These are phyloP conservation scores for Astragalus glycyphyllos DNA, from an alignment of 306 rosid species.

Conservation along the genomic window DNA sequence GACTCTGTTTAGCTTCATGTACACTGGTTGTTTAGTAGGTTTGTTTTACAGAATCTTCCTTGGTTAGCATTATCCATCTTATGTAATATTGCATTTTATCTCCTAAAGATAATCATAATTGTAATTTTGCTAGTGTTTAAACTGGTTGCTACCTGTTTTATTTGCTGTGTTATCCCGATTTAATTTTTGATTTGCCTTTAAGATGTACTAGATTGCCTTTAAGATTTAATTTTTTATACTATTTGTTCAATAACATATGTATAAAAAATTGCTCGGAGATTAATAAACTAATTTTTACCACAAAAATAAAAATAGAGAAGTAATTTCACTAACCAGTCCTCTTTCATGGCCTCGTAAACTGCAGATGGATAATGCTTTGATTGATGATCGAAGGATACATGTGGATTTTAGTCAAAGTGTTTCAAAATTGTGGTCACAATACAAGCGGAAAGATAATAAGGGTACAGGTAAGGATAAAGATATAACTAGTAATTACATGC, in stretches of 20 bases:
- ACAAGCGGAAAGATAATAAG: slow-evolving; percentile 67
- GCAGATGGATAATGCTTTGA: slow-evolving; percentile 97
- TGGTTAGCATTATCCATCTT: slow-evolving; percentile 16
- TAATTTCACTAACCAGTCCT: not conserved
- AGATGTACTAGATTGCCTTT: slow-evolving; percentile 10
- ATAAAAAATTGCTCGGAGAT: slow-evolving; percentile 15
- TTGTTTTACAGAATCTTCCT: slow-evolving; percentile 18
- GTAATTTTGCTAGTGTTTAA: slow-evolving; percentile 17
- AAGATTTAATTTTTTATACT: no score
- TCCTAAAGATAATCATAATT: not conserved
- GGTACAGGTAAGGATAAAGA: slow-evolving; percentile 65
- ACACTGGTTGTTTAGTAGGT: slow-evolving; percentile 19
- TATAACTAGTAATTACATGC: not conserved
- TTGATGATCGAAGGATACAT: slow-evolving; percentile 96
- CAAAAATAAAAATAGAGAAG: not conserved
- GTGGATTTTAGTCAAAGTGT: slow-evolving; percentile 99
- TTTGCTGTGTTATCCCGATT: slow-evolving; percentile 28
- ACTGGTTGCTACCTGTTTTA: slow-evolving; percentile 31
- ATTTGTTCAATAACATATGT: slow-evolving; percentile 16
- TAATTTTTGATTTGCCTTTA: slow-evolving; percentile 17
- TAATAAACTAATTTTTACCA: not conserved
- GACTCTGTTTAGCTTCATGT: slow-evolving; percentile 15
- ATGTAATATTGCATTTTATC: slow-evolving; percentile 30
- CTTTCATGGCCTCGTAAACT: slow-evolving; percentile 33
- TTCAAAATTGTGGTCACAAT: slow-evolving; percentile 88